These are phyloP conservation scores for Mycena sanguinolenta DNA, from an alignment of 768 basidiomycete genomes.

Conservation along the genomic window DNA sequence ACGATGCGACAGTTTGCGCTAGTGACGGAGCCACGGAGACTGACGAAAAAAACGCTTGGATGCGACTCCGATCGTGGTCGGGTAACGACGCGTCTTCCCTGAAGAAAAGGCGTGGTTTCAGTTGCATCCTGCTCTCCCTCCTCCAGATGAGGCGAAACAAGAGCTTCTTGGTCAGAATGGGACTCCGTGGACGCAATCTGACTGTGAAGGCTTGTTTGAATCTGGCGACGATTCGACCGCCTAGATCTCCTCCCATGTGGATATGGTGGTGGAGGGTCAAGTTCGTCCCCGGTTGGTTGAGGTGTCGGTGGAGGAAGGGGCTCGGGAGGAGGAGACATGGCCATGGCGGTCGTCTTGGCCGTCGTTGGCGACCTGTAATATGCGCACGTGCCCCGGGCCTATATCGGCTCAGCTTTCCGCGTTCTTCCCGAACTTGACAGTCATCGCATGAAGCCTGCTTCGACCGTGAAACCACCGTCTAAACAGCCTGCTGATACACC, in stretches of 20 bases:
- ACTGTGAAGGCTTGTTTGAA: slow-evolving; percentile 45
- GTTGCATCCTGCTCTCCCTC: slow-evolving; percentile 48
- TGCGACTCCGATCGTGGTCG: slow-evolving; percentile 71
- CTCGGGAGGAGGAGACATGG: slow-evolving; percentile 26
- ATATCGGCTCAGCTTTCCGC: too few species aligned
- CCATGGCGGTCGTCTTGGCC: too few species aligned
- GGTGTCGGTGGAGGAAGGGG: slow-evolving; percentile 10
- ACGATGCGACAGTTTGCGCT: slow-evolving; percentile 75
- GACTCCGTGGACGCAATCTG: slow-evolving; percentile 51
- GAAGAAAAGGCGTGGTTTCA: slow-evolving; percentile 66
- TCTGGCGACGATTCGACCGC: slow-evolving; percentile 46
- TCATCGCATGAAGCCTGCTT: too few species aligned
- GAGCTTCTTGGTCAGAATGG: slow-evolving; percentile 51
- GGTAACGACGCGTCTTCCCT: slow-evolving; percentile 41
- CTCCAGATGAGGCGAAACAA: slow-evolving; percentile 43
- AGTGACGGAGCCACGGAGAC: slow-evolving; percentile 72
- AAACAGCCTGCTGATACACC: too few species aligned
- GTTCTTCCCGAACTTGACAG: too few species aligned
- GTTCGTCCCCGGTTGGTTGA: slow-evolving; percentile 16
- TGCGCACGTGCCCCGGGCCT: not conserved
- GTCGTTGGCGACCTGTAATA: not conserved
- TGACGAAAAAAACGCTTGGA: slow-evolving; percentile 63
- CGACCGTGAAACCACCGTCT: too few species aligned
- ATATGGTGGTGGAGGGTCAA: slow-evolving; percentile 82
- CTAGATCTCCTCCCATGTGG: slow-evolving; percentile 49